Base-by-base conservation (phyloP, 495 filamentous ascomycete species). In the Acidiella bohemica region DNA sequence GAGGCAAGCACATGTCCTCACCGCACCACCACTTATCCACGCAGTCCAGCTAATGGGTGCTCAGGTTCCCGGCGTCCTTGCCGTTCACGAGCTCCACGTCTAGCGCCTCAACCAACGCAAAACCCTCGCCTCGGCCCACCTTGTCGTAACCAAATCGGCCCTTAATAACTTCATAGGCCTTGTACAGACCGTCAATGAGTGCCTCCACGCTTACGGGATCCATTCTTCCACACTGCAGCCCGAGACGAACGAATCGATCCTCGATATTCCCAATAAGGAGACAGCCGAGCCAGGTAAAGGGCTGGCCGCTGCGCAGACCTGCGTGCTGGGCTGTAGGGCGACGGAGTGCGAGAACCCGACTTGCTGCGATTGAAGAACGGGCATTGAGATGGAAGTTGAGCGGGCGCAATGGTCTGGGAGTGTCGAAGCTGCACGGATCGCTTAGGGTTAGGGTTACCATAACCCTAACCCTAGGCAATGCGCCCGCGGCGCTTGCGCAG, bases 31-130 rank as follows among this genome's bases (percentile, higher is more conserved):
- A n/a, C n/a, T n/a, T n/a, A n/a, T n/a, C n/a, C n/a, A n/a, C n/a
- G n/a, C n/a, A 8, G 18, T 25, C 10, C 4, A 39, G 1, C 11
- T 30, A 40, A 40, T 28, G 21, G 14, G 5, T 8, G 0, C 21
- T 7, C 14, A 66, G 60, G 61, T 71, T 30, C 58, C 61, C 1
- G 68, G 65, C 0, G 59, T 72, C 0, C 38, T 57, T 2, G 55
- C 59, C 7, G 56, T 71, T n/a, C 68, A 71, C 42, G 68, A 71
- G 40, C 57, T 72, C 6, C 69, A 71, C 36, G 63, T 70, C 30
- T 72, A 67, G 68, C 61, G 61, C 1, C 57, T 72, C 2, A 67
- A 66, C 36, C 66, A 72, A 46, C 56, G 59, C 19, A 72, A 70
- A 36, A 50, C 58, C 7, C 53, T 72, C 13, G 69, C 69, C 16